These are phyloP conservation scores for Rhexocercosporidium sp. DNA, from an alignment of 2,329 filamentous ascomycete genomes.

Conservation along the genomic window DNA sequence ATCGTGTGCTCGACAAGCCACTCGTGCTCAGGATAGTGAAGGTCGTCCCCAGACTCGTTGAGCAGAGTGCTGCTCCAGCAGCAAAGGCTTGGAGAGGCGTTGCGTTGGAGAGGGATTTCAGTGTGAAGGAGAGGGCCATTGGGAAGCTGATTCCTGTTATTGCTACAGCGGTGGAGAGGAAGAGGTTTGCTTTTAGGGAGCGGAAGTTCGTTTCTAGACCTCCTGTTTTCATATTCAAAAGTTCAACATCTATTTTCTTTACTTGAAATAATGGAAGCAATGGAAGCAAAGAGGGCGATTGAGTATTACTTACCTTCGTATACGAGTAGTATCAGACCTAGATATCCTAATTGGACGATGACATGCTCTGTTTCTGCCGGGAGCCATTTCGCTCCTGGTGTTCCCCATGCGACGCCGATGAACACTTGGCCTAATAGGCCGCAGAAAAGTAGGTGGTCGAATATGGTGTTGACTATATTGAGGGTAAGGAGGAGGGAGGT, in stretches of 20 bases:
- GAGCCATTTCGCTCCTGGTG: slow-evolving; percentile 50
- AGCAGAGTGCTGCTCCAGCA: slow-evolving; percentile 74
- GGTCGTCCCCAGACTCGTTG: slow-evolving; percentile 76
- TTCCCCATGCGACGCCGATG: slow-evolving; percentile 10
- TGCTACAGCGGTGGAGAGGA: slow-evolving; percentile 65
- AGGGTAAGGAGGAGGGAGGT: slow-evolving; percentile 66
- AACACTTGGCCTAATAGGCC: slow-evolving; percentile 7
- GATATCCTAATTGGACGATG: slow-evolving; percentile 70
- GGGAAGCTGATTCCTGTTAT: slow-evolving; percentile 68
- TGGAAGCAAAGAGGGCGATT: too few species aligned
- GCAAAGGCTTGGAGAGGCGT: slow-evolving; percentile 59
- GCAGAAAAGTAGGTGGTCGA: slow-evolving; percentile 7
- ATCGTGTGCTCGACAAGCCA: slow-evolving; percentile 55
- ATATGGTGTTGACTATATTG: slow-evolving; percentile 59
- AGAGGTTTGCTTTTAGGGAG: slow-evolving; percentile 61
- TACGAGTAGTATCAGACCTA: slow-evolving; percentile 72
- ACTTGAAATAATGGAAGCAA: too few species aligned
- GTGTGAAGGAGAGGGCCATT: slow-evolving; percentile 67
- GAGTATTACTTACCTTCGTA: slow-evolving; percentile 55
- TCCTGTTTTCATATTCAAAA: slow-evolving; percentile 28
- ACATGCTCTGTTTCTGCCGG: slow-evolving; percentile 54
- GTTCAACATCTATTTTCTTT: background rate
- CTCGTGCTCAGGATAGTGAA: slow-evolving; percentile 69
- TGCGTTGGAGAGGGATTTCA: slow-evolving; percentile 35
- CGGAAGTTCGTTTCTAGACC: slow-evolving; percentile 33